These are phyloP conservation scores for Beauveria sp. DNA, from an alignment of 2,329 filamentous ascomycete species.

Conservation along the genomic window DNA sequence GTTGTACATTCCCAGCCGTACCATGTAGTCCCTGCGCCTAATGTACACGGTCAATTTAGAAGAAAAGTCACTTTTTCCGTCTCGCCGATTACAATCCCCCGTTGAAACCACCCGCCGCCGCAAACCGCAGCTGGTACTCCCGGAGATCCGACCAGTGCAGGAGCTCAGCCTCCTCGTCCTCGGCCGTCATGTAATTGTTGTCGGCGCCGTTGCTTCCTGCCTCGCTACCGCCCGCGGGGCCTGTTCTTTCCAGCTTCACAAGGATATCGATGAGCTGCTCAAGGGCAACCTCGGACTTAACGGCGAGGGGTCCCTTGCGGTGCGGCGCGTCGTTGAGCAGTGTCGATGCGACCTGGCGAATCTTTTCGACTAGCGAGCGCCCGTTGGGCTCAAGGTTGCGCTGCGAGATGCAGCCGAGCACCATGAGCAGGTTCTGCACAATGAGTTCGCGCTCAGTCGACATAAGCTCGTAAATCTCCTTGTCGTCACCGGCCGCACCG, in stretches of 20 bases:
- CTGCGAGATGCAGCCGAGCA: conserved; percentile 71
- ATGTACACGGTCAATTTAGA: not conserved
- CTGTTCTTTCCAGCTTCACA: conserved; percentile 62
- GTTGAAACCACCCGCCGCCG: conserved; percentile 17
- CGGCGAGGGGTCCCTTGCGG: conserved; percentile 41
- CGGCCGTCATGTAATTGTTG: conserved; percentile 33
- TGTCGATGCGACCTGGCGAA: conserved; percentile 75
- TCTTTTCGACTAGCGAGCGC: conserved; percentile 67
- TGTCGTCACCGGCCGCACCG: conserved; percentile 26
- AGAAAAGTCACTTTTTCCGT: not conserved
- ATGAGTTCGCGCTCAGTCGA: conserved; percentile 71
- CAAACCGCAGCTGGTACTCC: conserved; percentile 69
- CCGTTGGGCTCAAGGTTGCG: conserved; percentile 74
- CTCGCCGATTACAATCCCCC: not conserved
- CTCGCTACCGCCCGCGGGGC: conserved; percentile 23
- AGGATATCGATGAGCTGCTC: conserved; percentile 67
- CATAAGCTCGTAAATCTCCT: conserved; percentile 56
- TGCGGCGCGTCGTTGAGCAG: conserved; percentile 55
- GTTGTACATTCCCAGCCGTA: not conserved
- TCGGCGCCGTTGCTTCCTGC: conserved; percentile 17
- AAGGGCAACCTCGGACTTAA: conserved; percentile 62
- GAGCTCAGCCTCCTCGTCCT: conserved; percentile 70
- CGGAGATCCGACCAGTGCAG: conserved; percentile 70
- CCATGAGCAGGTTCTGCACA: conserved; percentile 67
- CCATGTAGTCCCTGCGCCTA: not conserved